Conservation (phyloP, 148 eudicot species). For the Chenopodium album region DNA sequence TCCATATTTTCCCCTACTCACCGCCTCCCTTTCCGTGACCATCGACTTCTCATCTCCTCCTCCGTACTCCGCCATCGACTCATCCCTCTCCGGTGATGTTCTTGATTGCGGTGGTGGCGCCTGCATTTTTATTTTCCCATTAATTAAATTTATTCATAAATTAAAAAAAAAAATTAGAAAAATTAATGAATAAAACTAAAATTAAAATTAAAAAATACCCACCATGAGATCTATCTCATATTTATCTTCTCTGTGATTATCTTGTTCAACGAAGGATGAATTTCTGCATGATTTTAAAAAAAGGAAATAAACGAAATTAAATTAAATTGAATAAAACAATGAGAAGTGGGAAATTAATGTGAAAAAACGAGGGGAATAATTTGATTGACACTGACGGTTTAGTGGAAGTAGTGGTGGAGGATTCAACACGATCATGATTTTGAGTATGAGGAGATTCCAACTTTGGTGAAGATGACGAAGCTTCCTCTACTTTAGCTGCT, state of each 20-base stretch:
- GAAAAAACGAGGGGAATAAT: constrained; percentile 6
- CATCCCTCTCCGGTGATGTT: constrained; percentile 70
- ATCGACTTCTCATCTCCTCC: constrained; percentile 41
- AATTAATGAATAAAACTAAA: neutral
- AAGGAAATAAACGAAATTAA: neutral
- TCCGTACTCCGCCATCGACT: constrained; percentile 28
- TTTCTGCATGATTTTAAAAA: constrained; percentile 31
- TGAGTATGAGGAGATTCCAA: constrained; percentile 43
- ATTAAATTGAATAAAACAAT: neutral
- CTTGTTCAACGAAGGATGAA: constrained; percentile 21
- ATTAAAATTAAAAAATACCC: constrained; percentile 8
- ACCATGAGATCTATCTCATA: constrained; percentile 97
- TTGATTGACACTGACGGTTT: constrained; percentile 51
- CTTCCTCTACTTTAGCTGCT: constrained; percentile 46
- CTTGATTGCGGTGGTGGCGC: constrained; percentile 77
- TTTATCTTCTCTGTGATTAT: constrained; percentile 58
- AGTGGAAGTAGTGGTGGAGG: constrained; percentile 30
- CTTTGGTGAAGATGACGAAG: constrained; percentile 34
- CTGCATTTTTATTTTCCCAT: constrained; percentile 30
- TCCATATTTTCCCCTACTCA: constrained; percentile 36
- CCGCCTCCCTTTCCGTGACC: constrained; percentile 40
- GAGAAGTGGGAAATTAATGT: neutral
- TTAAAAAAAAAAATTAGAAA: neutral
- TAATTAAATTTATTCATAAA: neutral
- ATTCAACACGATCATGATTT: constrained; percentile 41